Conservation (phyloP, 208 protist genomes). For the Leishmania martiniquensis region DNA sequence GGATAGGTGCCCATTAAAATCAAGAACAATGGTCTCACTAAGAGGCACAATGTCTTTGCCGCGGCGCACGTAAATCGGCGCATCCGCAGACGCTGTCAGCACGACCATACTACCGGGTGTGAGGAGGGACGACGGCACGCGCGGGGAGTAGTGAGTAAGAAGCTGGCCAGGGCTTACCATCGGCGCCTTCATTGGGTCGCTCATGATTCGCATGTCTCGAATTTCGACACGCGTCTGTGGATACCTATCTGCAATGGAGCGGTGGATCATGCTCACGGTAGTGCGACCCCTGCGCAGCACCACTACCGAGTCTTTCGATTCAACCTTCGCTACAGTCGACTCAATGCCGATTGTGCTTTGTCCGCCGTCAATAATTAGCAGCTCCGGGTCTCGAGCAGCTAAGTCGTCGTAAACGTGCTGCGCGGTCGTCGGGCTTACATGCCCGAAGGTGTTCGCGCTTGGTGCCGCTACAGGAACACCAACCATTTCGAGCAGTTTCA, state of each 20-base stretch:
- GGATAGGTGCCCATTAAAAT: constrained; percentile 66
- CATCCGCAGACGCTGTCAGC: neutral
- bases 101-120: constrained; percentile 59
- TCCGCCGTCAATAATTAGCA: constrained; percentile 90
- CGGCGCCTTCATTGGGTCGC: constrained; percentile 30
- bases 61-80: constrained; percentile 34
- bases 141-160: constrained; percentile 92
- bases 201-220: constrained; percentile 68
- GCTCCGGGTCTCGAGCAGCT: constrained; percentile 63
- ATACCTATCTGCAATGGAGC: constrained; percentile 43
- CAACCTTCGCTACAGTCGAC: constrained; percentile 91
- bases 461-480: constrained; percentile 90
- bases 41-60: constrained; percentile 34
- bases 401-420: constrained; percentile 93
- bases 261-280: constrained; percentile 69
- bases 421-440: constrained; percentile 91
- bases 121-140: constrained; percentile 71
- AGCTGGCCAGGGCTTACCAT: constrained; percentile 93
- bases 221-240: constrained; percentile 55
- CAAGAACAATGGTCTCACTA: constrained; percentile 60
- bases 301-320: constrained; percentile 53
- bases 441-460: constrained; percentile 94
- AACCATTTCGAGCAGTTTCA: constrained; percentile 66
- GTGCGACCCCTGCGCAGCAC: constrained; percentile 85
- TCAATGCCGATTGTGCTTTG: constrained; percentile 92